Evolutionary conservation across 2,329 filamentous ascomycete species (phyloP), one percentile per base, ranked within the genome.

Genomic region (Piedraia hortae): DNA sequence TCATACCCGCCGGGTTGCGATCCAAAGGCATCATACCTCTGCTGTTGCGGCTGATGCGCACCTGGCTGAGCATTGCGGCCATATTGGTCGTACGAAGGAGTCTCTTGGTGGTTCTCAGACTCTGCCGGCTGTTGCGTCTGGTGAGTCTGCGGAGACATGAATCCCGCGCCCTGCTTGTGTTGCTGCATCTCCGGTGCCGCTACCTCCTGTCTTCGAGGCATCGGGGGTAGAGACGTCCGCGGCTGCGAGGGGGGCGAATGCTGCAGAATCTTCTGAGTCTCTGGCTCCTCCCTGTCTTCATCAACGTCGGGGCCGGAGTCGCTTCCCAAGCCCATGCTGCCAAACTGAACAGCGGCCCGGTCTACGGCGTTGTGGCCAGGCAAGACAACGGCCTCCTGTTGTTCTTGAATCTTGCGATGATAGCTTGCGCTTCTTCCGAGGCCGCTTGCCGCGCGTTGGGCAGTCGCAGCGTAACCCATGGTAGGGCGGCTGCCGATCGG

Each of bases 361-460:
- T 93, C 82, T 13, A 97, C 72, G 23, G 85, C 80, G 34, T 85
- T 78, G 52, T 91, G 90, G 28, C 75, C 78, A 20, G 85, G 85
- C 82, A 97, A 91, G 32, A 90, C 78, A 18, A 97, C 85, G 27
- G 85, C 77, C 51, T 97, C 85, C 46, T 90, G 80, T 43, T 97
- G 85, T 37, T 93, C 80, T 38, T 89, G 57, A 24, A 91, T 60
- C 37, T 77, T 72, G 33, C 82, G 67, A 44, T 88, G 72, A 46
- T 72, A 77, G 48, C 69, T 80, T 10, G 75, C 62, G 24, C 65
- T 67, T 28, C 82, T 72, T 28, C 55, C 53, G 26, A 59, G 37
- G 14, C 45, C 47, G 12, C 61, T 51, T 29, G 68, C 71, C 7
- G 73, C 73, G 51, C 89, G 90, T 37, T 73, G 56, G 12, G 77